These are phyloP conservation scores for Globisporangium nodosum DNA, from an alignment of 352 stramenopile genomes.

Conservation along the genomic window DNA sequence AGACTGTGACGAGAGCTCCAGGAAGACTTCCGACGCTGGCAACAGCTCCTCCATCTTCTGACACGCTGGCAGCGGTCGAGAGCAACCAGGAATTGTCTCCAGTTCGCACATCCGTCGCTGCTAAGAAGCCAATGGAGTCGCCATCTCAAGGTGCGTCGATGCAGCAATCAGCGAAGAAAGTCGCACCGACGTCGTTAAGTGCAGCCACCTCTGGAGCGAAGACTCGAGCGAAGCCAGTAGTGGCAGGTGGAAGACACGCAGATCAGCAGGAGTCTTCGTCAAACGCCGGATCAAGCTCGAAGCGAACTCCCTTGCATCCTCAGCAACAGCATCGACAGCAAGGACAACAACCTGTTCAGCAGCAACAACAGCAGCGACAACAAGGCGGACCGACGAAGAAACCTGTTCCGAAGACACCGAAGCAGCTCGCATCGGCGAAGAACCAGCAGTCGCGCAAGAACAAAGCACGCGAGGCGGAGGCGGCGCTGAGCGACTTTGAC, in stretches of 20 bases:
- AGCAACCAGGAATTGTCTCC: constrained; percentile 30
- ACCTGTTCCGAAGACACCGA: neutral
- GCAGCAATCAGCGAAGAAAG: neutral
- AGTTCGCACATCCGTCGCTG: neutral
- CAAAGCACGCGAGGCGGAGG: neutral
- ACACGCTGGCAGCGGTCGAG: neutral
- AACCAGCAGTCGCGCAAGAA: neutral
- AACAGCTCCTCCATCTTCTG: neutral
- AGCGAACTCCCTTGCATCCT: neutral
- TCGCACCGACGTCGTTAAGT: neutral
- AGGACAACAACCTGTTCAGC: no score
- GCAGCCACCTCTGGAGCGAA: neutral
- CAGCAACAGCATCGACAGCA: neutral
- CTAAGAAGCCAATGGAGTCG: constrained; percentile 6
- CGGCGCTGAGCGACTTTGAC: constrained; percentile 46
- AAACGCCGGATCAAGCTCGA: neutral
- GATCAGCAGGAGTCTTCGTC: neutral
- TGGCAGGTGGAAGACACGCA: neutral
- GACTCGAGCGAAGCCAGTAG: neutral
- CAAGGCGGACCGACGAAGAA: neutral
- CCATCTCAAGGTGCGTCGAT: constrained; percentile 8
- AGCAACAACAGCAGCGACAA: neutral
- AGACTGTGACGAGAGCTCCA: neutral
- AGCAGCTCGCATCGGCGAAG: neutral
- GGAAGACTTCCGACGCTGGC: constrained; percentile 6